These are phyloP conservation scores for Verticillium longisporum DNA, from an alignment of 2,329 filamentous ascomycete genomes.

Conservation along the genomic window DNA sequence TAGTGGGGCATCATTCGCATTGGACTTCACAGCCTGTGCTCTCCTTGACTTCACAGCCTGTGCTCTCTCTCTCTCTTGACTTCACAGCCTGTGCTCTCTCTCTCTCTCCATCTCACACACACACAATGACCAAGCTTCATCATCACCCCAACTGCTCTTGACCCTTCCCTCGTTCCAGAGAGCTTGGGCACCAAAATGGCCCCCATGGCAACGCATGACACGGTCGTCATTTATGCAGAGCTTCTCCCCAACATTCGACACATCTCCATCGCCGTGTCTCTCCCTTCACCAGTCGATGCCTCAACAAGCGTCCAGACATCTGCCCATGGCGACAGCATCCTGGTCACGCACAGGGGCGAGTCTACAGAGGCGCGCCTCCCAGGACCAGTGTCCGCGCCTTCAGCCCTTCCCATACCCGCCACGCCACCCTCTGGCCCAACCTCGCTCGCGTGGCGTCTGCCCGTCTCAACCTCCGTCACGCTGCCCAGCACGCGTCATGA, in stretches of 20 bases:
- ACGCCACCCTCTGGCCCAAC: conserved; percentile 4
- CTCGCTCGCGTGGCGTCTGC: conserved; percentile 48
- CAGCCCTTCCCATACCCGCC: conserved; percentile 27
- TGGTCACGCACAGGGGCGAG: conserved; percentile 38
- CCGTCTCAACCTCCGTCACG: conserved; percentile 22
- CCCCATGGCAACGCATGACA: not conserved
- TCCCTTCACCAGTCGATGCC: conserved; percentile 34
- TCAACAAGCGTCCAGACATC: conserved; percentile 34
- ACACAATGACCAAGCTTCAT: not conserved
- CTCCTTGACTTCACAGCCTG: not conserved
- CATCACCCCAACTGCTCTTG: not conserved
- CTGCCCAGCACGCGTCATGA: conserved; percentile 19
- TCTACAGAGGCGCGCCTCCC: conserved; percentile 33
- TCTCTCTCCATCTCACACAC: too few species aligned
- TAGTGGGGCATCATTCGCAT: not conserved
- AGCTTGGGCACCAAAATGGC: not conserved
- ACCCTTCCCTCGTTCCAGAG: not conserved
- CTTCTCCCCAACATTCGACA: conserved; percentile 58
- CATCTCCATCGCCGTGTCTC: conserved; percentile 49
- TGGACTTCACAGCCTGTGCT: not conserved
- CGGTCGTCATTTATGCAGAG: conserved; percentile 52
- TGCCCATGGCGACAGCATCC: conserved; percentile 35
- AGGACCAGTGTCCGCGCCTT: conserved; percentile 25
- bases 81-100: not conserved
- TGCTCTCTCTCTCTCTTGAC: not conserved